These are phyloP conservation scores for Akebia trifoliata DNA, from an alignment of 164 flowering plant genomes.

Conservation along the genomic window DNA sequence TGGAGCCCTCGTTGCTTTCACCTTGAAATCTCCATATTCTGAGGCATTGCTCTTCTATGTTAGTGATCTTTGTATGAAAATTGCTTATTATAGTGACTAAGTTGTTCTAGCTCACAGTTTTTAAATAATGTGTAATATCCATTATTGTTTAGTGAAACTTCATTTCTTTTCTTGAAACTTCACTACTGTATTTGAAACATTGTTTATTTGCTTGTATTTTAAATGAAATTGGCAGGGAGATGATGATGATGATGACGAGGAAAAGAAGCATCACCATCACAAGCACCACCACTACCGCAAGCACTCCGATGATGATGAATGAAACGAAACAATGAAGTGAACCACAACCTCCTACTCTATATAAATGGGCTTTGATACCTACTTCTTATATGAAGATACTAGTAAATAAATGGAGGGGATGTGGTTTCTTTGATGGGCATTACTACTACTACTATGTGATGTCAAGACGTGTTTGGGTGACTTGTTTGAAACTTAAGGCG, in stretches of 20 bases:
- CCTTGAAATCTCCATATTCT: too few species aligned
- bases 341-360: neutral
- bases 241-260: constrained; percentile 26
- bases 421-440: neutral
- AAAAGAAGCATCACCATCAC: constrained; percentile 12
- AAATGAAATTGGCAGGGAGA: constrained; percentile 21
- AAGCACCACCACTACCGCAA: constrained; percentile 24
- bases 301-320: constrained; percentile 26
- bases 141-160: neutral
- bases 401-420: constrained; percentile 11
- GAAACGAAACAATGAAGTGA: neutral
- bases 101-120: too few species aligned
- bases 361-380: too few species aligned
- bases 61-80: too few species aligned
- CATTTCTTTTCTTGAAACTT: neutral
- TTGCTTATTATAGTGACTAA: too few species aligned
- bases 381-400: neutral
- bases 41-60: too few species aligned
- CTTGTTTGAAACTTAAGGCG: neutral
- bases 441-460: neutral
- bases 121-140: too few species aligned
- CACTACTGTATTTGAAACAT: neutral
- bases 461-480: neutral
- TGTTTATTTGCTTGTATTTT: neutral
- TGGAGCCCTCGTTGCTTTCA: too few species aligned